Evolutionary conservation across 768 basidiomycete genomes (phyloP), one percentile per base, ranked within the genome.

Genomic region (Obba rivulosa): DNA sequence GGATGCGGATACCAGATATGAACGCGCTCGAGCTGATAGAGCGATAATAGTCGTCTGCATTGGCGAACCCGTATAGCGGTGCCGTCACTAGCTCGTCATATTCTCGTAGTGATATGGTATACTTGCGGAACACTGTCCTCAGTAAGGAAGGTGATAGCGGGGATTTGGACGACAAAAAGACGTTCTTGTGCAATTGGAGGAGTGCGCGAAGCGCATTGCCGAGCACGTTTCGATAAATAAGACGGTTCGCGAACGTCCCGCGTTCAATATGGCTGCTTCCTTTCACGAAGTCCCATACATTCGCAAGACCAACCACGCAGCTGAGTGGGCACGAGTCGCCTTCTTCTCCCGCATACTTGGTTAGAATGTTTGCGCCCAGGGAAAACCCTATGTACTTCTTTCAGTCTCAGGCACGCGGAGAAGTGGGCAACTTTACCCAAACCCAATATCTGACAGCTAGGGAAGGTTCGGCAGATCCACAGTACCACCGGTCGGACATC

Each of bases 341-440:
- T 47, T 61, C 59, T 41, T 61, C 59, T 4, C 57, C 57, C 14
- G 44, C 52, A 23, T 61, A 61, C 31, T 59, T 59, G 16, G 56
- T 43, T 13, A 61, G 41, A 24, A 55, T 57, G 28, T 61, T 61
- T 14, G 49, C 53, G 23, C 59, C 59, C 13, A 61, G 49, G 3
- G 59, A 61, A 35, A 61, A 61, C 37, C 59, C 59, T 60, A 40
- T 8, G 21, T 5, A 18, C 5, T 31, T 31, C 7, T 31, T n/a
- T n/a, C 28, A 7, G 13, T 31, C 28, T 31, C 28, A 31, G 28
- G 28, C 28, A 31, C 28, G 28, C 13, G 7, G 13, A 23, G 13
- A 16, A 38, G 23, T 31, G 25, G 37, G 18, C 31, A 13, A 10
- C 41, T 50, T n/a, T 18, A 60, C 59, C 59, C 4, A 55, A 13